Evolutionary conservation across 2,329 filamentous ascomycete species (phyloP).

Genomic region (Cryphonectria nitschkei): DNA sequence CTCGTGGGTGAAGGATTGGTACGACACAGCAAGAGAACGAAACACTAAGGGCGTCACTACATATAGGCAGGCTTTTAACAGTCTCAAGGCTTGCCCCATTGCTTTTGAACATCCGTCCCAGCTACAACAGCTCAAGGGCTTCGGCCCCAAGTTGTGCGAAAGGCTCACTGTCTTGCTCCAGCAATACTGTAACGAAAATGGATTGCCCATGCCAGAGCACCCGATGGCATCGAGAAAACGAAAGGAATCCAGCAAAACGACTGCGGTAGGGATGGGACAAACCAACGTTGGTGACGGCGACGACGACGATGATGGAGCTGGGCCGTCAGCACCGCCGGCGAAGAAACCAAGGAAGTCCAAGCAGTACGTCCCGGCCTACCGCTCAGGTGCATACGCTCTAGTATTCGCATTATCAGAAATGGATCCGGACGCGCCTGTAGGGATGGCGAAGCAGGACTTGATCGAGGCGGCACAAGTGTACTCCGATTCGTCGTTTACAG

Average conservation of each 20-base stretch:
- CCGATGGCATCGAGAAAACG: conserved; percentile 49
- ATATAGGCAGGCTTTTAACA: conserved; percentile 77
- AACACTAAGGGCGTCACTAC: conserved; percentile 72
- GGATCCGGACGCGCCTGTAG: conserved; percentile 55
- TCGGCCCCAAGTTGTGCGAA: conserved; percentile 73
- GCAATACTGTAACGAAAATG: conserved; percentile 67
- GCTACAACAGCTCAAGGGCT: conserved; percentile 72
- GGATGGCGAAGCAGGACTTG: conserved; percentile 69
- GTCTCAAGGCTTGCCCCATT: conserved; percentile 75
- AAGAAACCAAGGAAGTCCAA: conserved; percentile 66
- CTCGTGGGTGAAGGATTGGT: conserved; percentile 77
- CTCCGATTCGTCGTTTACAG: conserved; percentile 74
- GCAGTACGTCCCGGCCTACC: conserved; percentile 70
- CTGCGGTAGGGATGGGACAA: conserved; percentile 36
- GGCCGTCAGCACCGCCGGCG: conserved; percentile 41
- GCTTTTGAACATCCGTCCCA: conserved; percentile 73
- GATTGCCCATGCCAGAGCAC: conserved; percentile 67
- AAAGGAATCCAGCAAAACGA: conserved; percentile 33
- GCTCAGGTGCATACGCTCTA: conserved; percentile 77
- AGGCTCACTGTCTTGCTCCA: conserved; percentile 66
- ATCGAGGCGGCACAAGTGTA: conserved; percentile 72
- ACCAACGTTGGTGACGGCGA: conserved; percentile 34
- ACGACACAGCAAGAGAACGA: conserved; percentile 68
- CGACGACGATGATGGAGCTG: conserved; percentile 42
- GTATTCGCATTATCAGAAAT: conserved; percentile 67